Base-by-base conservation (phyloP, 2,329 filamentous ascomycete species). In the Clarireedia sp. region DNA sequence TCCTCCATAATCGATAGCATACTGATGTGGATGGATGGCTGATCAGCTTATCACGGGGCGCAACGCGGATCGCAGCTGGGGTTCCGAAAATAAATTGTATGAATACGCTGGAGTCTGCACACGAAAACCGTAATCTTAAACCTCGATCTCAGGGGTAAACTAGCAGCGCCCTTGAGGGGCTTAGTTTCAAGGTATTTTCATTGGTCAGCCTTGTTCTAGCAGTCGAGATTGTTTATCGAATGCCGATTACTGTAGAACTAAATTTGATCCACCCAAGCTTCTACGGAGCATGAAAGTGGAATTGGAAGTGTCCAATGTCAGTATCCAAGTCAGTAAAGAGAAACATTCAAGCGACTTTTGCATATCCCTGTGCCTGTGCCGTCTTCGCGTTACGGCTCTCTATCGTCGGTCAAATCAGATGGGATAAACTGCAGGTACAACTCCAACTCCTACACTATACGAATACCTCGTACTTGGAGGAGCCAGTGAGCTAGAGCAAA, bases 91-190 rank as follows among this genome's bases (percentile, higher is more conserved):
- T 44, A 44, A 23, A 41, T n/a, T n/a, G n/a, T n/a, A n/a, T n/a
- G n/a, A n/a, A n/a, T n/a, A n/a, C n/a, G n/a, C n/a, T 9, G 38
- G 5, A 19, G 5, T 5, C 38, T 41, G 38, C 5, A 41, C 38
- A 17, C 16, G 23, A 49, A 26, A 44, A 44, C n/a, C 37, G 46
- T 19, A 49, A 54, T 54, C 52, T 54, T 54, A 54, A 48, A 54
- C 23, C 48, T 54, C 51, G n/a, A 55, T 55, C 40, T 55, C 47
- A 55, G 53, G 53, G 53, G 53, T 54, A 49, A 54, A 54, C 51
- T 54, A 54, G 24, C 38, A 24, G 17, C 26, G 38, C n/a, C 36
- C 17, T 40, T 24, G 52, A 26, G 21, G 36, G 24, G 36, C 41
- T 44, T 26, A 24, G 17, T 12, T 41, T 41, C 51, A 26, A 48